Evolutionary conservation across 1,139 yeast species (phyloP).

Genomic region (Hanseniaspora uvarum): DNA sequence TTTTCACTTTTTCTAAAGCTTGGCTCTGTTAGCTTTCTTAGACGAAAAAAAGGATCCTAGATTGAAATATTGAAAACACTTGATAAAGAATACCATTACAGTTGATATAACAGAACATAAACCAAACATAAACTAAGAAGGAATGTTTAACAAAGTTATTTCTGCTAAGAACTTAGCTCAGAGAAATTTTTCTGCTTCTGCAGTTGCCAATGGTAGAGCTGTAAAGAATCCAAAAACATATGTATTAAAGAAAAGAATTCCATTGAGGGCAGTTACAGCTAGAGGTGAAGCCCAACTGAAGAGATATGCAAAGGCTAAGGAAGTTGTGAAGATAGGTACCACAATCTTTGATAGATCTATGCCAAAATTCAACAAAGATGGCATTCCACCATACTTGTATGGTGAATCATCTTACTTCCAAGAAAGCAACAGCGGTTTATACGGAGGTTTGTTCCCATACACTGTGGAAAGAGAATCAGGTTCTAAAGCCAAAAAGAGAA

Average conservation of each 20-base stretch:
- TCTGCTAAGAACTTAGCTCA: conserved; percentile 3
- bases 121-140: background rate
- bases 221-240: conserved; percentile 10
- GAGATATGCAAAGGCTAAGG: background rate
- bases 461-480: conserved; percentile 74
- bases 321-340: conserved; percentile 2
- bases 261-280: conserved; percentile 9
- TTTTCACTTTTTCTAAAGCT: no score
- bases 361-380: conserved; percentile 7
- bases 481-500: conserved; percentile 59
- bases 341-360: conserved; percentile 5
- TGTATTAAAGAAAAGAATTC: conserved; percentile 12
- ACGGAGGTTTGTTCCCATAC: conserved; percentile 76
- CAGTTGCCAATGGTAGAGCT: conserved; percentile 15
- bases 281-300: conserved; percentile 6
- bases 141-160: conserved; percentile 1
- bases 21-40: no score
- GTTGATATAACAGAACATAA: background rate
- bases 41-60: no score
- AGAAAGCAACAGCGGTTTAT: conserved; percentile 77
- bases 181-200: conserved; percentile 13
- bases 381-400: conserved; percentile 67
- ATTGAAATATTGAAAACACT: no score
- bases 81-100: background rate
- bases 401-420: conserved; percentile 70